Evolutionary conservation across 352 stramenopile genomes (phyloP).

Genomic region (Globisporangium cederbergense): DNA sequence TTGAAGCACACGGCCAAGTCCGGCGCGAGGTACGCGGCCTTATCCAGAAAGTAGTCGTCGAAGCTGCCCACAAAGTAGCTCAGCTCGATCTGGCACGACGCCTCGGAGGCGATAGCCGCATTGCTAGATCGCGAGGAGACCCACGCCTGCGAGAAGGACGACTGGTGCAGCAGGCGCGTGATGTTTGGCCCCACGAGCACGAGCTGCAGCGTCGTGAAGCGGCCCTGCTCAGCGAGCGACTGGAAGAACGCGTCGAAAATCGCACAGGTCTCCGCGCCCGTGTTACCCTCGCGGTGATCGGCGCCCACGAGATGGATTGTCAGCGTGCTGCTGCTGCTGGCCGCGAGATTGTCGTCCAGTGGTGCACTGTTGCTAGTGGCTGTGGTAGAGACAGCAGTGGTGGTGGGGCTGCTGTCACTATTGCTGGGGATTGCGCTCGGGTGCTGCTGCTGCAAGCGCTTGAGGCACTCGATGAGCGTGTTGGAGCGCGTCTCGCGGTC

Average conservation of each 20-base stretch:
- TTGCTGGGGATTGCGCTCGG: slow-evolving; percentile 1
- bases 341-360: neutral
- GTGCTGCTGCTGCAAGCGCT: slow-evolving; percentile 21
- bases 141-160: slow-evolving; percentile 22
- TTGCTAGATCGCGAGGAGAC: neutral
- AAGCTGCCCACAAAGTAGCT: slow-evolving; percentile 75
- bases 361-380: neutral
- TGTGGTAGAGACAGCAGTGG: too few relatives aligned
- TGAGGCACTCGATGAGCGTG: slow-evolving; percentile 36
- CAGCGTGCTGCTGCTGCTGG: slow-evolving; percentile 18
- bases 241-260: slow-evolving; percentile 55
- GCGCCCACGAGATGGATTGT: slow-evolving; percentile 70
- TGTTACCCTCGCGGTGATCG: slow-evolving; percentile 75
- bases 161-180: slow-evolving; percentile 46
- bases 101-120: neutral
- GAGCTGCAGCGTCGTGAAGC: slow-evolving; percentile 38
- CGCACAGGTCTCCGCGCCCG: slow-evolving; percentile 43
- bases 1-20: slow-evolving; percentile 82
- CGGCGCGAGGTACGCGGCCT: slow-evolving; percentile 37
- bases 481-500: slow-evolving; percentile 19
- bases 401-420: neutral
- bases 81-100: slow-evolving; percentile 39
- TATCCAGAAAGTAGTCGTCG: slow-evolving; percentile 49
- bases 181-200: slow-evolving; percentile 79
- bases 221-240: slow-evolving; percentile 30